Evolutionary conservation across 805 yeast genomes (phyloP).

Genomic region (Candida xiaguanensis): DNA sequence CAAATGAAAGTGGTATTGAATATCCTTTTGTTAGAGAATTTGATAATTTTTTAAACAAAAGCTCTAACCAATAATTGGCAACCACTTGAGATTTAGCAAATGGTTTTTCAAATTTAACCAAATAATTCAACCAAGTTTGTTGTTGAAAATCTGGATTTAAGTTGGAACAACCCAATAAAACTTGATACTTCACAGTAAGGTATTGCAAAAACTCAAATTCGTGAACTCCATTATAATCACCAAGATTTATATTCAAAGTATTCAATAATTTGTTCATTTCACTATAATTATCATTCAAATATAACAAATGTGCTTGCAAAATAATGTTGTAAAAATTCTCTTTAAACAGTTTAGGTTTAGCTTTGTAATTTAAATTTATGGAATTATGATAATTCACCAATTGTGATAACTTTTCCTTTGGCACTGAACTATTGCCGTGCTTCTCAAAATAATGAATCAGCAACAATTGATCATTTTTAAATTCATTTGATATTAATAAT

Average conservation of each 20-base stretch:
- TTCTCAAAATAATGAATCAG: slow-evolving; percentile 9
- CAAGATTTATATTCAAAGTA: slow-evolving; percentile 10
- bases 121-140: slow-evolving; percentile 27
- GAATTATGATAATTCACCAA: slow-evolving; percentile 25
- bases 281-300: slow-evolving; percentile 21
- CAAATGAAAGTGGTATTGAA: slow-evolving; percentile 14
- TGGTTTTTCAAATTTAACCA: slow-evolving; percentile 17
- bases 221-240: slow-evolving; percentile 8
- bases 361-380: slow-evolving; percentile 22
- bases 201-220: slow-evolving; percentile 25
- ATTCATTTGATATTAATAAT: slow-evolving; percentile 25
- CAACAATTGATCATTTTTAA: slow-evolving; percentile 21
- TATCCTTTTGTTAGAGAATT: slow-evolving; percentile 15
- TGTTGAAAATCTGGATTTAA: slow-evolving; percentile 8
- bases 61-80: slow-evolving; percentile 32
- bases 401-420: slow-evolving; percentile 19
- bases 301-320: slow-evolving; percentile 33
- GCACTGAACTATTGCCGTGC: slow-evolving; percentile 6
- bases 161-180: slow-evolving; percentile 18
- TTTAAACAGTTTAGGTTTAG: slow-evolving; percentile 18
- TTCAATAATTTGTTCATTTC: slow-evolving; percentile 17
- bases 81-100: slow-evolving; percentile 30
- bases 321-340: slow-evolving; percentile 32
- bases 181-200: slow-evolving; percentile 30
- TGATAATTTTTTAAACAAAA: slow-evolving; percentile 20